Conservation (phyloP, 345 rosid species). For the Aethionema arabicum region DNA sequence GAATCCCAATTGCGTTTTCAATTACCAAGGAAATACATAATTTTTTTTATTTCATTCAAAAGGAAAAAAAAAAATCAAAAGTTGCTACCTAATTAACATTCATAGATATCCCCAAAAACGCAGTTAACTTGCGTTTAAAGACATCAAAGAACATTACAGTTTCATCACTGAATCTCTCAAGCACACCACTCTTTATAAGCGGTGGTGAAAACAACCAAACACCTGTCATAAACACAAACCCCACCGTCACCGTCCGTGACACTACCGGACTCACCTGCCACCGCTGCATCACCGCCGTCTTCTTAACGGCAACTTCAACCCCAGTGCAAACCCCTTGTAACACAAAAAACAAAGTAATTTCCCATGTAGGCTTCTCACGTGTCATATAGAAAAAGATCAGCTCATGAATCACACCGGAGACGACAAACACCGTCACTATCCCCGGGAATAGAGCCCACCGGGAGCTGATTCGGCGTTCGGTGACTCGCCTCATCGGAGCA, state of each 20-base stretch:
- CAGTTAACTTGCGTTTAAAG: neutral
- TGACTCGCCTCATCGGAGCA: constrained; percentile 31
- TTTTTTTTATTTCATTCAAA: neutral
- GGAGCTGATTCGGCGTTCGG: constrained; percentile 13
- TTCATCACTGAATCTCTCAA: constrained; percentile 26
- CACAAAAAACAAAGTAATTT: constrained; percentile 37
- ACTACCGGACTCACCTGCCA: constrained; percentile 27
- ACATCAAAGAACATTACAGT: constrained; percentile 8
- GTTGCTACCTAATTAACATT: neutral
- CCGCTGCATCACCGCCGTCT: neutral
- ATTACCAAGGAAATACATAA: too few species aligned
- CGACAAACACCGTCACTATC: constrained; percentile 31
- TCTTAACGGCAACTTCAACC: constrained; percentile 30
- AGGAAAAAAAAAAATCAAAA: neutral
- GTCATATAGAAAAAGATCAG: constrained; percentile 27
- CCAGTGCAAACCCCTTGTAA: constrained; percentile 37
- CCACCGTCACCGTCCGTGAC: constrained; percentile 36
- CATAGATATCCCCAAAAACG: neutral
- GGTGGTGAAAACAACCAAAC: constrained; percentile 49
- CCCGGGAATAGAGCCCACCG: constrained; percentile 24
- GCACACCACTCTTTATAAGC: constrained; percentile 24
- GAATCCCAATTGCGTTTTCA: too few species aligned
- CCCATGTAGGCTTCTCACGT: constrained; percentile 37
- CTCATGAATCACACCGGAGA: constrained; percentile 40
- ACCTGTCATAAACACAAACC: constrained; percentile 37